A percentile compares a stretch with the other conserved stretches of the same genome.
phyloP scores from a whole-genome alignment of 176 grass and related monocot genomes.

The Aegilops umbellulata region DNA sequence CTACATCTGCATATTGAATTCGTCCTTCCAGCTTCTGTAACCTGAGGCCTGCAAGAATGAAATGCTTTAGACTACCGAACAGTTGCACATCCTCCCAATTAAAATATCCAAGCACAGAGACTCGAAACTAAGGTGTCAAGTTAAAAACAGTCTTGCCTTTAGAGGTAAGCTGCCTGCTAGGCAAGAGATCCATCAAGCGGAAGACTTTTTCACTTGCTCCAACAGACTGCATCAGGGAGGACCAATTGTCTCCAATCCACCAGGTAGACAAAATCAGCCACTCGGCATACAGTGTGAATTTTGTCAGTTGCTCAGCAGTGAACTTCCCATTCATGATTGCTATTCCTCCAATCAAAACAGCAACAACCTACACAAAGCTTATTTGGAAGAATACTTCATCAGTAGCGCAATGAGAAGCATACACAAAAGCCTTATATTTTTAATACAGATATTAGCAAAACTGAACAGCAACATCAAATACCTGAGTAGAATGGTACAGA shows the following conservation, averaged over 20 bases:
- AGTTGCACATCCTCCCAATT: neutral
- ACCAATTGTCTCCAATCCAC: conserved; percentile 99
- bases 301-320: conserved; percentile 91
- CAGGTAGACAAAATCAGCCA: conserved; percentile 98
- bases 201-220: conserved; percentile 99
- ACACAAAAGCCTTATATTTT: conserved; percentile 1
- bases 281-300: conserved; percentile 94
- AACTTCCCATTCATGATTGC: conserved; percentile 86
- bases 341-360: conserved; percentile 91
- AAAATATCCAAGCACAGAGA: neutral
- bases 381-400: conserved; percentile 67
- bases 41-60: conserved; percentile 46
- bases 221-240: conserved; percentile 92
- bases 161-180: conserved; percentile 61
- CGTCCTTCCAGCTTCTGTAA: conserved; percentile 66
- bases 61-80: conserved; percentile 3
- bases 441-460: neutral
- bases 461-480: conserved; percentile 32
- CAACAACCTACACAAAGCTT: conserved; percentile 88
- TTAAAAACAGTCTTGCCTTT: conserved; percentile 57
- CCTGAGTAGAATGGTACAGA: conserved; percentile 98
- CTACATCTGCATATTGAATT: conserved; percentile 76
- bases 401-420: conserved; percentile 25
- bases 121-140: neutral
- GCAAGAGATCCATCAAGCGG: conserved; percentile 87